Evolutionary conservation across 1,139 yeast genomes (phyloP).

Genomic region (Geotrichum reessii): DNA sequence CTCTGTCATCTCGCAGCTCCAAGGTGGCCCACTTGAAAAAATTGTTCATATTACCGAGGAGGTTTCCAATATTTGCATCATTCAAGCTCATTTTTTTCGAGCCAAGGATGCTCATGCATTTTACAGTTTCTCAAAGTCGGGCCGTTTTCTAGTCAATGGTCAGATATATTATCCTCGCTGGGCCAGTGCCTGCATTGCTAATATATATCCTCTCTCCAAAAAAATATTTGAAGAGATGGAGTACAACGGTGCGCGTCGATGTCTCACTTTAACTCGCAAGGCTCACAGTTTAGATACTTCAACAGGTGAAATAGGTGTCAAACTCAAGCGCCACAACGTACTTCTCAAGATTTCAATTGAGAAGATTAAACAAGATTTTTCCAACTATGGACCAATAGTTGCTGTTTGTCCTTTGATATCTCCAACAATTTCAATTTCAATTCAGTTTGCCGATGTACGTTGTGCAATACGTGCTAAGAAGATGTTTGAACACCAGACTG

Average conservation of each 20-base stretch:
- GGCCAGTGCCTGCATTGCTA: conserved; percentile 26
- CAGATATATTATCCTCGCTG: conserved; percentile 39
- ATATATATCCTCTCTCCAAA: conserved; percentile 29
- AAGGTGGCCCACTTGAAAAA: conserved; percentile 72
- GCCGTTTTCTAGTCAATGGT: conserved; percentile 62
- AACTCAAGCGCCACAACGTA: conserved; percentile 27
- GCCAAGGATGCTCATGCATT: conserved; percentile 54
- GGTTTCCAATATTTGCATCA: conserved; percentile 16
- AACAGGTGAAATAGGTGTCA: conserved; percentile 11
- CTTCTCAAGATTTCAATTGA: conserved; percentile 37
- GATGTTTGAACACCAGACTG: conserved; percentile 36
- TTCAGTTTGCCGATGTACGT: conserved; percentile 57
- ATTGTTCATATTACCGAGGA: conserved; percentile 32
- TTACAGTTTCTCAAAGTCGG: conserved; percentile 49
- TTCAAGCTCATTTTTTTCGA: conserved; percentile 52
- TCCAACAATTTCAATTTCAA: conserved; percentile 53
- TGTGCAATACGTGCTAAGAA: conserved; percentile 61
- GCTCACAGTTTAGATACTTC: conserved; percentile 12
- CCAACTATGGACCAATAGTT: conserved; percentile 53
- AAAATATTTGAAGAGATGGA: conserved; percentile 35
- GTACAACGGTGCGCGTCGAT: conserved; percentile 38
- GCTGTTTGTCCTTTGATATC: conserved; percentile 66
- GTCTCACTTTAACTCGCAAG: conserved; percentile 35
- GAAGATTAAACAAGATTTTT: conserved; percentile 48
- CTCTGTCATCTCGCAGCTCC: conserved; percentile 51